These are phyloP conservation scores for Luzula sylvatica DNA, from an alignment of 176 grass and related monocot species.

Conservation along the genomic window DNA sequence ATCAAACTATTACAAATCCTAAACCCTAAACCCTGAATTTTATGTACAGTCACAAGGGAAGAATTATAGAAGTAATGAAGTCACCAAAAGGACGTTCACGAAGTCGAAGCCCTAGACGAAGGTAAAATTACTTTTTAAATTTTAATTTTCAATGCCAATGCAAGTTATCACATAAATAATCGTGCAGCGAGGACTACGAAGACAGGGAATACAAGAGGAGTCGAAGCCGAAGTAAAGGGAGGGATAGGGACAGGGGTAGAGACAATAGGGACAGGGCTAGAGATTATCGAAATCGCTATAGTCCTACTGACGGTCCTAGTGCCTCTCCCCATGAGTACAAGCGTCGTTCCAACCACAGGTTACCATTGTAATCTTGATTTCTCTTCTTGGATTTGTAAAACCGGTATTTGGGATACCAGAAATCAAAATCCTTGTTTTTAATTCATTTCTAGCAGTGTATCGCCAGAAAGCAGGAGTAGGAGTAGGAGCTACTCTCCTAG, in stretches of 20 bases:
- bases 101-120: constrained; percentile 72
- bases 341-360: constrained; percentile 47
- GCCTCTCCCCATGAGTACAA: constrained; percentile 24
- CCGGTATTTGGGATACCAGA: background rate
- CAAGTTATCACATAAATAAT: background rate
- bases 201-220: constrained; percentile 42
- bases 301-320: constrained; percentile 46
- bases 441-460: constrained; percentile 30
- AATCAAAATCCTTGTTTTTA: constrained; percentile 8
- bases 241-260: constrained; percentile 46
- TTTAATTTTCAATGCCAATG: background rate
- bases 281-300: constrained; percentile 34
- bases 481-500: constrained; percentile 46
- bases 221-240: constrained; percentile 23
- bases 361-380: background rate
- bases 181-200: constrained; percentile 6
- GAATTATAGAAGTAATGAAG: constrained; percentile 48
- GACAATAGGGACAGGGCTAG: constrained; percentile 51
- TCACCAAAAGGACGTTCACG: constrained; percentile 54
- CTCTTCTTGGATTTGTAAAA: background rate
- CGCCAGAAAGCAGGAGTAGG: constrained; percentile 50
- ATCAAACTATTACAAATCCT: background rate
- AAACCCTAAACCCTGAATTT: background rate
- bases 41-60: constrained; percentile 61
- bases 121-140: constrained; percentile 24